These are phyloP conservation scores for Clathrospora elynae DNA, from an alignment of 2,329 filamentous ascomycete species.

Conservation along the genomic window DNA sequence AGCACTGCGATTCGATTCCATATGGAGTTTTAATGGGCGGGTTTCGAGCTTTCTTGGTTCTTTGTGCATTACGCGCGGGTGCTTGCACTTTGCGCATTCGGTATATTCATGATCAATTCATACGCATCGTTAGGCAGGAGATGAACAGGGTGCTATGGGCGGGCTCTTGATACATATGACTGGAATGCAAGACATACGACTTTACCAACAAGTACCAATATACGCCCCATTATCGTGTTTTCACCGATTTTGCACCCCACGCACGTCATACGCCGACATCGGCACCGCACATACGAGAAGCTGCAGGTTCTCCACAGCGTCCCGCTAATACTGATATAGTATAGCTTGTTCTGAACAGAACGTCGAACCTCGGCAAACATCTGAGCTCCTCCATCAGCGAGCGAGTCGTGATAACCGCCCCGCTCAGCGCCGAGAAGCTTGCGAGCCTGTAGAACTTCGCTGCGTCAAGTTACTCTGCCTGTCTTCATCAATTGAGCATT, in stretches of 20 bases:
- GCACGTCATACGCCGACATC: too few species aligned
- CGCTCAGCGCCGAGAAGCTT: conserved; percentile 26
- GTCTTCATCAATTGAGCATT: not conserved
- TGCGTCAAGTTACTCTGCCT: not conserved
- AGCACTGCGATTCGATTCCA: conserved; percentile 33
- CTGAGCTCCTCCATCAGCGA: conserved; percentile 29
- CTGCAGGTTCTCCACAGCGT: too few species aligned
- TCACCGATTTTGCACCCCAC: too few species aligned
- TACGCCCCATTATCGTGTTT: too few species aligned
- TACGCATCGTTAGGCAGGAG: conserved; percentile 16
- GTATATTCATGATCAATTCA: conserved; percentile 14
- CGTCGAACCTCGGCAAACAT: conserved; percentile 43
- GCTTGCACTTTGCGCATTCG: conserved; percentile 8
- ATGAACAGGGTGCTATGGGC: conserved; percentile 11
- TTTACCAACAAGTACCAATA: conserved; percentile 1
- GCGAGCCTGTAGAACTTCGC: conserved; percentile 5
- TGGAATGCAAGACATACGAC: conserved; percentile 12
- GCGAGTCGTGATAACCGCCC: conserved; percentile 33
- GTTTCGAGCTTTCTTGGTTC: conserved; percentile 14
- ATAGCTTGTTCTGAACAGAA: conserved; percentile 17
- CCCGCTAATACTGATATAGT: conserved; percentile 7
- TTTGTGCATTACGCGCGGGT: conserved; percentile 12
- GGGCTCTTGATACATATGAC: conserved; percentile 18
- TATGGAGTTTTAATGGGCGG: conserved; percentile 14
- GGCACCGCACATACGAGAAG: too few species aligned